Conservation (phyloP, 192 early-diverging fungal species). For the Neocallimastix lanati region DNA sequence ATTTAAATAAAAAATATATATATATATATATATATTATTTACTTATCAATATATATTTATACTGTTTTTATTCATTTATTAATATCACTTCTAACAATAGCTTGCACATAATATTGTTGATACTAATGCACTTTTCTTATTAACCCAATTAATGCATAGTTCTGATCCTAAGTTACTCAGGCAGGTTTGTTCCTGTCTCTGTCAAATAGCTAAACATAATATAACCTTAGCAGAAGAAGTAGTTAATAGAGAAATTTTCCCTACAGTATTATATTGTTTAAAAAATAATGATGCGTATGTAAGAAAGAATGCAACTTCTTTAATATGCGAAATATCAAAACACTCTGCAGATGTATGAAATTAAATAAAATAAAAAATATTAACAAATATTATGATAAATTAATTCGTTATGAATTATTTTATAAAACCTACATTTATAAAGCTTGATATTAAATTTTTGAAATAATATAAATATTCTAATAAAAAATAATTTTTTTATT, state of each 20-base stretch:
- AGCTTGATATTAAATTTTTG: too few species aligned
- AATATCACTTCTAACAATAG: conserved; percentile 4
- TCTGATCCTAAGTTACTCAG: conserved; percentile 33
- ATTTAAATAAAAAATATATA: too few species aligned
- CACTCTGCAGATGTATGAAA: conserved; percentile 28
- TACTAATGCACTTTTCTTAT: conserved; percentile 24
- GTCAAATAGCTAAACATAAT: conserved; percentile 34
- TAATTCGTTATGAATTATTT: too few species aligned
- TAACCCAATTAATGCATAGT: conserved; percentile 24
- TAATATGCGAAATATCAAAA: conserved; percentile 39
- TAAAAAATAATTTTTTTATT: too few species aligned
- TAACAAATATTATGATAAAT: too few species aligned
- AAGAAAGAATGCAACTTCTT: conserved; percentile 26
- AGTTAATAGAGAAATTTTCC: conserved; percentile 34
- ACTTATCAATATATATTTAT: too few species aligned
- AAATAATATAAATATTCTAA: too few species aligned
- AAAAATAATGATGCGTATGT: conserved; percentile 30
- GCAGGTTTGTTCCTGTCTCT: conserved; percentile 27
- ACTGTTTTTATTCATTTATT: too few species aligned
- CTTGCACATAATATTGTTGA: conserved; percentile 39
- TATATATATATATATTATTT: too few species aligned
- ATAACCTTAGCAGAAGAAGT: conserved; percentile 36
- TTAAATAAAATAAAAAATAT: too few species aligned
- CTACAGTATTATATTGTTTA: conserved; percentile 24
- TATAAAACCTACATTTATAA: too few species aligned